Evolutionary conservation across 2,329 filamentous ascomycete species (phyloP), one percentile per base, ranked within the genome.

Genomic region (Sclerotinia trifoliorum): DNA sequence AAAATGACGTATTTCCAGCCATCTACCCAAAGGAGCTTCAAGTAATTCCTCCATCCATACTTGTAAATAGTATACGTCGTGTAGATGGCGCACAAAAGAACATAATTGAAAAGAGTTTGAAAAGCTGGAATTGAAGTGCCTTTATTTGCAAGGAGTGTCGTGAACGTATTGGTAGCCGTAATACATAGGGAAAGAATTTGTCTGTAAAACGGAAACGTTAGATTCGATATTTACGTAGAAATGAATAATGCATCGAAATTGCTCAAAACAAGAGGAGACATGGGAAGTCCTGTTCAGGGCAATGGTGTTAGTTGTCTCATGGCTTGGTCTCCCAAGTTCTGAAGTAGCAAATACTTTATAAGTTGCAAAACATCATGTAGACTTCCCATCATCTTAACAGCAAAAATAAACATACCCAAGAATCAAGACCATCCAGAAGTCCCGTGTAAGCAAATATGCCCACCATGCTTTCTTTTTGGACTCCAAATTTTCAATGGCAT

Each of bases 291-390:
- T 61, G 72, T 88, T 96, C 92, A 96, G 93, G 86, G 87, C 88
- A 87, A 86, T 85, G 91, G 93, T 94, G 90, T 91, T 88, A 84
- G 85, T 96, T 89, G 92, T 99, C 94, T 99, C 95, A 98, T 97
- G 83, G 93, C 93, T 88, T 81, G 82, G 82, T 84, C 79, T 80
- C 81, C 80, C 80, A 81, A 88, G 92, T 93, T 99, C 95, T 97
- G 94, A 98, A 99, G 95, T 98, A 98, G 95, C 95, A 98, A 98
- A 98, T 98, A 98, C 94, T 93, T 93, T 85, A 80, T 82, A 62
- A 83, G 82, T 88, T 91, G 89, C 87, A 90, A 88, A 90, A 86
- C 94, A 98, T 98, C 94, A 93, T 95, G 81, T 55, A 58, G 49
- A 68, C 54, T 58, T 65, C 62, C 64, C 48, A 35, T 17, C 52